Evolutionary conservation across 768 basidiomycete species (phyloP).

Genomic region (Suillus fuscotomentosus): DNA sequence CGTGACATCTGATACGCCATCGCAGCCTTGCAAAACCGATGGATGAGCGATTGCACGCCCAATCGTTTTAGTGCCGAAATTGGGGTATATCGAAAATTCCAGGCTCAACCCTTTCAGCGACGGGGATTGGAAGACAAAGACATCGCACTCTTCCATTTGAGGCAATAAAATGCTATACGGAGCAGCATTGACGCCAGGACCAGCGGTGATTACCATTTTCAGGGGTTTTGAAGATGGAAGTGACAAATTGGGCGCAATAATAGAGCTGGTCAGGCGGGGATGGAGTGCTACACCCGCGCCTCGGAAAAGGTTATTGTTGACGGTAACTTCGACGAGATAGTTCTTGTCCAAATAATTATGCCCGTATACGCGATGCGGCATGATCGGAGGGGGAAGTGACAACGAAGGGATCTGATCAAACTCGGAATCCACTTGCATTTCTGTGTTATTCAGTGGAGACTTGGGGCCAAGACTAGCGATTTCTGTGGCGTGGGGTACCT

Average conservation of each 20-base stretch:
- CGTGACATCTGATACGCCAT: constrained; percentile 48
- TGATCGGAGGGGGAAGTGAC: constrained; percentile 96
- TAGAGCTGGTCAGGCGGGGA: constrained; percentile 70
- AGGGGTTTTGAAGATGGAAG: constrained; percentile 74
- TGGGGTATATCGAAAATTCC: constrained; percentile 95
- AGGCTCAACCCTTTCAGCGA: constrained; percentile 70
- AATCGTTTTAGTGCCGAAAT: constrained; percentile 95
- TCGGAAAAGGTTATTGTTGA: constrained; percentile 54
- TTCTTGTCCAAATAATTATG: constrained; percentile 92
- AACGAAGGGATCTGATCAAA: constrained; percentile 92
- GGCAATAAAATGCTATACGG: constrained; percentile 91
- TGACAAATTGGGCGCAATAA: constrained; percentile 63
- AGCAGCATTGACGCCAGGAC: constrained; percentile 77
- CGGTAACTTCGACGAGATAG: constrained; percentile 80
- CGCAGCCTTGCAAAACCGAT: constrained; percentile 59
- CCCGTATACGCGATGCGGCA: constrained; percentile 96
- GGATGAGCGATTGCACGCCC: constrained; percentile 89
- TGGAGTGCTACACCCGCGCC: constrained; percentile 56
- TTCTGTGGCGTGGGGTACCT: constrained; percentile 14
- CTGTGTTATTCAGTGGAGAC: constrained; percentile 25
- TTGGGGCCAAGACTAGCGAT: constrained; percentile 13
- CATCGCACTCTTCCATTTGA: constrained; percentile 63
- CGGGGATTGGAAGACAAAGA: constrained; percentile 86
- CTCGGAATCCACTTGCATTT: constrained; percentile 55
- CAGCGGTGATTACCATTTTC: constrained; percentile 93